Base-by-base conservation (phyloP, 2,329 filamentous ascomycete species). In the Ophiostoma australiae region DNA sequence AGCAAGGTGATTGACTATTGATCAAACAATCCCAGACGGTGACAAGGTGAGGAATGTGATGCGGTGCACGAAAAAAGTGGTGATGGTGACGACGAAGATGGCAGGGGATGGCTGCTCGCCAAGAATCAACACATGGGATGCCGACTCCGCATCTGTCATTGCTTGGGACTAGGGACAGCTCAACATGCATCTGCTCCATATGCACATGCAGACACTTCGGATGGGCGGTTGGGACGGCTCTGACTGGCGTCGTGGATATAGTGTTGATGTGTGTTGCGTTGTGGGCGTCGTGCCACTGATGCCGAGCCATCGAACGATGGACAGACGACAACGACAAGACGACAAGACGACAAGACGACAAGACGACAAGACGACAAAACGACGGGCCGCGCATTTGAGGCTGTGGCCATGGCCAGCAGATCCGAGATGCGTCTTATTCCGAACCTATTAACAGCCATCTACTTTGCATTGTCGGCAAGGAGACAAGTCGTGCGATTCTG, bases 141-240 rank as follows among this genome's bases (percentile, higher is more conserved):
- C 52, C 31, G 52, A 58, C 52, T 58, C 52, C 52, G 52, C 52
- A 58, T 1, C 52, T 58, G 48, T 13, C 48, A 55, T 23, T 23
- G n/a, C 41, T 17, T 17, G 48, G 8, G n/a, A 55, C 48, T 58
- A 58, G 52, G n/a, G 23, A 48, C 23, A 27, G 52, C 23, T 27
- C 23, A 27, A 58, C 52, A 58, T 27, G 52, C 52, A 58, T 23
- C 52, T n/a, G 7, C 44, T 48, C 44, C 17, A 48, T 48, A 58
- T 58, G 48, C 48, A 55, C 20, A 55, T 23, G 52, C 52, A 58
- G 52, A 58, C 52, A 58, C 52, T 58, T 58, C 52, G 23, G 52
- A 58, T 58, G 52, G 52, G 52, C 52, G 52, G 52, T 13, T 58
- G 52, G 52, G 52, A 58, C 52, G 52, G 52, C 23, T 8, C 23